Evolutionary conservation across 2,329 filamentous ascomycete genomes (phyloP).

Genomic region (Cytospora schulzeri): DNA sequence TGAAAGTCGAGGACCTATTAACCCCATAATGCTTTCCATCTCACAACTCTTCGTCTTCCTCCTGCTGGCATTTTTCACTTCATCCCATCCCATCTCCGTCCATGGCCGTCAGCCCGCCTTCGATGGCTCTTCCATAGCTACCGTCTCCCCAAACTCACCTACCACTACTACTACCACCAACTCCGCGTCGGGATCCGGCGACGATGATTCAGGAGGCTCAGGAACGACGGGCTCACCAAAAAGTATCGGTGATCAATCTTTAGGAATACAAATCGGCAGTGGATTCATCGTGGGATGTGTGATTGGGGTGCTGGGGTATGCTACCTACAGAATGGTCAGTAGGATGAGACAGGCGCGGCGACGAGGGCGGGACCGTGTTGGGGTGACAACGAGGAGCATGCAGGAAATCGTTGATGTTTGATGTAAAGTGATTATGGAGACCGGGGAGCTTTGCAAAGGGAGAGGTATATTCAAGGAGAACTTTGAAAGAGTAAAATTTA

Average conservation of each 20-base stretch:
- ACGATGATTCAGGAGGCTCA: neutral
- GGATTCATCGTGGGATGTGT: constrained; percentile 26
- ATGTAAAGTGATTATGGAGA: neutral
- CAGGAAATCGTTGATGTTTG: neutral
- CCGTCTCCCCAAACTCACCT: neutral
- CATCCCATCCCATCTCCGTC: neutral
- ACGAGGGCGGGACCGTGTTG: neutral
- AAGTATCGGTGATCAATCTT: constrained; percentile 11
- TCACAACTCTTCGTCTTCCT: neutral
- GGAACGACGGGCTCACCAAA: neutral
- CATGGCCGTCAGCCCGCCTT: neutral
- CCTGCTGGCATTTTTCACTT: neutral
- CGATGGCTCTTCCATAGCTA: neutral
- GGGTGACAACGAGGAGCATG: neutral
- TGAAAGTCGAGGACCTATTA: neutral
- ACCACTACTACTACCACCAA: neutral
- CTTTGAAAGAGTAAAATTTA: too few species aligned
- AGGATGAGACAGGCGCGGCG: neutral
- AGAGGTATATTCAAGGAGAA: too few species aligned
- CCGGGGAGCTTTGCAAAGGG: too few species aligned
- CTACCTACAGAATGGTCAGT: neutral
- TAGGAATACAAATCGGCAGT: constrained; percentile 20
- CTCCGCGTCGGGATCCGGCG: neutral
- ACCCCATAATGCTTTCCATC: neutral
- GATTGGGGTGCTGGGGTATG: constrained; percentile 16